phyloP scores from a whole-genome alignment of 306 rosid species.

The Heteromeles arbutifolia region DNA sequence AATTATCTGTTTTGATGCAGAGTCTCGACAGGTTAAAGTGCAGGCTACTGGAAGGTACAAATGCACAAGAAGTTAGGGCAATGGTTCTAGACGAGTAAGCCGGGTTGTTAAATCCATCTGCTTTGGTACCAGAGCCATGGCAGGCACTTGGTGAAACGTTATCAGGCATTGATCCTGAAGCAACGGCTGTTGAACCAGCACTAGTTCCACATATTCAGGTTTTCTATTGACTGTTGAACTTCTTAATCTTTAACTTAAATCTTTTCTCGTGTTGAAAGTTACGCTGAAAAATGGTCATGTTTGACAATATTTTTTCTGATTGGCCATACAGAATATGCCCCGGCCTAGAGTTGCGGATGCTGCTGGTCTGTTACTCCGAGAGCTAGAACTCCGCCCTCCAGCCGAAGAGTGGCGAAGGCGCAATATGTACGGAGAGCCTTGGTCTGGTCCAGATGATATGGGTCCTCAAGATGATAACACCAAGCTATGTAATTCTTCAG shows the following conservation, averaged over 20 bases:
- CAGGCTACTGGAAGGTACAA: conserved; percentile 86
- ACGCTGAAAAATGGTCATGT: background rate
- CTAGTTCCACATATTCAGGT: conserved; percentile 82
- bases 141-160: conserved; percentile 62
- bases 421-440: conserved; percentile 82
- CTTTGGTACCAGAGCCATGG: conserved; percentile 89
- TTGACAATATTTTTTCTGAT: background rate
- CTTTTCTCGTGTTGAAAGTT: no score
- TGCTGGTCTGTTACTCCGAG: conserved; percentile 86
- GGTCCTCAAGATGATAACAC: conserved; percentile 45
- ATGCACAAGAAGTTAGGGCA: conserved; percentile 98
- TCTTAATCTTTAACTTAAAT: no score
- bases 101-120: conserved; percentile 80
- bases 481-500: conserved; percentile 46
- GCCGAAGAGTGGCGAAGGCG: conserved; percentile 92
- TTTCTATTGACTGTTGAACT: conserved; percentile 7
- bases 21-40: conserved; percentile 96
- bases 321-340: conserved; percentile 67
- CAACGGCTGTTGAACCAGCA: conserved; percentile 89
- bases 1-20: conserved; percentile 43
- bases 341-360: conserved; percentile 94
- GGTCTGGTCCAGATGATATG: conserved; percentile 50
- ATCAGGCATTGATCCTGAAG: conserved; percentile 74
- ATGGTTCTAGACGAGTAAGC: conserved; percentile 99
- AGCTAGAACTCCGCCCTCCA: conserved; percentile 92